Evolutionary conservation across 495 filamentous ascomycete genomes (phyloP).

Genomic region (Daldinia bambusicola): DNA sequence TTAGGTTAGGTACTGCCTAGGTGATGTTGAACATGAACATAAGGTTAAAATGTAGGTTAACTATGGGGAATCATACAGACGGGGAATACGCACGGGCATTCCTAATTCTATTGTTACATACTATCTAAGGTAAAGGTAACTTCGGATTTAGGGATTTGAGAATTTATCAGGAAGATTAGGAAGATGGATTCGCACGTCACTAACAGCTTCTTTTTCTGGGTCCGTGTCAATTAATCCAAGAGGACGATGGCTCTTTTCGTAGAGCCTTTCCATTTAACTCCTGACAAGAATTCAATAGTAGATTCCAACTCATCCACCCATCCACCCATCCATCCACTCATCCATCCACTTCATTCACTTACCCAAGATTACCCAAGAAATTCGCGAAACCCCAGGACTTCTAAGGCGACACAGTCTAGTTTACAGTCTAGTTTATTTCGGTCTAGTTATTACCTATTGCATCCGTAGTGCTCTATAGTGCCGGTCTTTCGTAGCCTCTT

Average conservation of each 20-base stretch:
- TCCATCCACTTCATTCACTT: too few species aligned
- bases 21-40: too few species aligned
- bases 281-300: constrained; percentile 14
- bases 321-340: too few species aligned
- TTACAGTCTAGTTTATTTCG: not conserved
- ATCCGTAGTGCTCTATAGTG: not conserved
- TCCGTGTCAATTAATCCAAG: constrained; percentile 7
- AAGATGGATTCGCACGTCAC: not conserved
- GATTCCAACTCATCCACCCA: constrained; percentile 1
- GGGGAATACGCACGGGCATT: not conserved
- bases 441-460: not conserved
- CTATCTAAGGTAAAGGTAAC: too few species aligned
- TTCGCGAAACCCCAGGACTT: not conserved
- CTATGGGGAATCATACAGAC: not conserved
- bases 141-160: constrained; percentile 9
- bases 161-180: not conserved
- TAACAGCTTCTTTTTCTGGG: constrained; percentile 4
- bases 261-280: constrained; percentile 4
- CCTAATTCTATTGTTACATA: not conserved
- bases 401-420: not conserved
- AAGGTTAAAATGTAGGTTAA: not conserved
- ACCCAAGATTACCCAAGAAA: not conserved
- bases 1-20: too few species aligned
- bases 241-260: constrained; percentile 8
- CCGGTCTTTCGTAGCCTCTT: not conserved